These are phyloP conservation scores for Fomitopsis pinicola DNA, from an alignment of 1,284 basidiomycete species.

Conservation along the genomic window DNA sequence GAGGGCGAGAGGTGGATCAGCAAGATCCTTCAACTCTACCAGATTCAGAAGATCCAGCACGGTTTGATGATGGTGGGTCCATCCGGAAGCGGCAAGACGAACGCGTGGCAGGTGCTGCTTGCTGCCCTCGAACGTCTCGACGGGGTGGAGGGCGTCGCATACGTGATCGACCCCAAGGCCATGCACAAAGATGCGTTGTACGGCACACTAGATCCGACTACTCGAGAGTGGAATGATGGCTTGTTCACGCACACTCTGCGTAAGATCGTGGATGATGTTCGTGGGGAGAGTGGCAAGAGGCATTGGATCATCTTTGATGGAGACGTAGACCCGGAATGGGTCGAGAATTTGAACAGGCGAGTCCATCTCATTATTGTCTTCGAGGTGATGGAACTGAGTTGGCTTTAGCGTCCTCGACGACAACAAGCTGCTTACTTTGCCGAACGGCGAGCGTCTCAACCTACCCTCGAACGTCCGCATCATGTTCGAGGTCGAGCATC, in stretches of 20 bases:
- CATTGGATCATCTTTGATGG: slow-evolving; percentile 99
- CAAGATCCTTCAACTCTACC: slow-evolving; percentile 97
- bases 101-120: slow-evolving; percentile 94
- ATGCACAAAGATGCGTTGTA: slow-evolving; percentile 99
- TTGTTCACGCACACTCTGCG: slow-evolving; percentile 97
- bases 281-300: slow-evolving; percentile 93
- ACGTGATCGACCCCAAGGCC: slow-evolving; percentile 99
- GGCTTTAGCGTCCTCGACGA: slow-evolving; percentile 88
- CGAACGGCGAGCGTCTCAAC: slow-evolving; percentile 97
- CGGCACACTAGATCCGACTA: slow-evolving; percentile 95
- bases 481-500: slow-evolving; percentile 99
- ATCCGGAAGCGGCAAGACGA: slow-evolving; percentile 95
- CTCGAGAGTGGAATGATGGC: slow-evolving; percentile 99
- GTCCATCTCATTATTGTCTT: slow-evolving; percentile 20
- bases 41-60: slow-evolving; percentile 99
- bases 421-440: slow-evolving; percentile 96
- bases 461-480: slow-evolving; percentile 96
- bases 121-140: slow-evolving; percentile 90
- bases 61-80: slow-evolving; percentile 99
- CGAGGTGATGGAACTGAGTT: background rate
- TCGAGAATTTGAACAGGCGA: slow-evolving; percentile 98
- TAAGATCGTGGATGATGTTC: slow-evolving; percentile 98
- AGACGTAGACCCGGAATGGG: slow-evolving; percentile 99
- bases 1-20: slow-evolving; percentile 88
- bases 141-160: slow-evolving; percentile 88